A percentile compares a stretch with the other conserved stretches of the same genome.
Conservation (phyloP, 2,329 filamentous ascomycete genomes). For the Capronia coronata region DNA sequence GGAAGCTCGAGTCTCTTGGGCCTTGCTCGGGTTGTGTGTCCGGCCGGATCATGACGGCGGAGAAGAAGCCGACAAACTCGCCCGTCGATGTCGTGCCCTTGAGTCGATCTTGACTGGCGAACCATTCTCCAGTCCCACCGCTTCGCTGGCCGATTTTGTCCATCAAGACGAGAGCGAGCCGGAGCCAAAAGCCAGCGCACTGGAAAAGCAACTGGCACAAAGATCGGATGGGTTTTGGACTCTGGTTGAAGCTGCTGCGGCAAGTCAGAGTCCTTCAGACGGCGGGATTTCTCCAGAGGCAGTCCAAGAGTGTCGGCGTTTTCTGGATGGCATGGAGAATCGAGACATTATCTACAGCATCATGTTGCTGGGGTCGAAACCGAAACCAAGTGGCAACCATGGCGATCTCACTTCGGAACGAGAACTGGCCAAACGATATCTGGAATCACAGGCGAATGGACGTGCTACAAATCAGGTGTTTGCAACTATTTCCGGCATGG, state of each 20-base stretch:
- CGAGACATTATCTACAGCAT: slow-evolving; percentile 87
- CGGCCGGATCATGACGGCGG: slow-evolving; percentile 30
- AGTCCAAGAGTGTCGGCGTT: slow-evolving; percentile 27
- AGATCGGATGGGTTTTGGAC: slow-evolving; percentile 78
- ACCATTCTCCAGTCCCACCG: slow-evolving; percentile 21
- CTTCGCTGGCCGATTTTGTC: slow-evolving; percentile 27
- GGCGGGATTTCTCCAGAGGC: slow-evolving; percentile 10
- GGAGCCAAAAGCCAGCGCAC: slow-evolving; percentile 30
- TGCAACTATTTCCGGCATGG: slow-evolving; percentile 26
- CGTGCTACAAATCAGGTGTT: slow-evolving; percentile 25
- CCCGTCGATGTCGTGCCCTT: slow-evolving; percentile 24
- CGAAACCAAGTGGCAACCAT: slow-evolving; percentile 10
- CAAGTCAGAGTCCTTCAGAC: slow-evolving; percentile 45
- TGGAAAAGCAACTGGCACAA: slow-evolving; percentile 48
- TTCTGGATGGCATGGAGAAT: slow-evolving; percentile 76
- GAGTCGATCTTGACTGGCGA: slow-evolving; percentile 26
- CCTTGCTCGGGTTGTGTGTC: slow-evolving; percentile 50
- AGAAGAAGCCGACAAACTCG: slow-evolving; percentile 31
- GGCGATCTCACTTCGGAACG: slow-evolving; percentile 23
- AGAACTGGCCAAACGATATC: slow-evolving; percentile 22
- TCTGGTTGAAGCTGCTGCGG: slow-evolving; percentile 64
- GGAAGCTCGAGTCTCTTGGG: slow-evolving; percentile 49
- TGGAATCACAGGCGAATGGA: slow-evolving; percentile 22
- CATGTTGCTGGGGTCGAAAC: slow-evolving; percentile 23
- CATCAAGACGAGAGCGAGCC: slow-evolving; percentile 26